A percentile compares a stretch with the other conserved stretches of the same genome.
phyloP scores from a whole-genome alignment of 2,329 filamentous ascomycete species.

The Penicillium sp. region DNA sequence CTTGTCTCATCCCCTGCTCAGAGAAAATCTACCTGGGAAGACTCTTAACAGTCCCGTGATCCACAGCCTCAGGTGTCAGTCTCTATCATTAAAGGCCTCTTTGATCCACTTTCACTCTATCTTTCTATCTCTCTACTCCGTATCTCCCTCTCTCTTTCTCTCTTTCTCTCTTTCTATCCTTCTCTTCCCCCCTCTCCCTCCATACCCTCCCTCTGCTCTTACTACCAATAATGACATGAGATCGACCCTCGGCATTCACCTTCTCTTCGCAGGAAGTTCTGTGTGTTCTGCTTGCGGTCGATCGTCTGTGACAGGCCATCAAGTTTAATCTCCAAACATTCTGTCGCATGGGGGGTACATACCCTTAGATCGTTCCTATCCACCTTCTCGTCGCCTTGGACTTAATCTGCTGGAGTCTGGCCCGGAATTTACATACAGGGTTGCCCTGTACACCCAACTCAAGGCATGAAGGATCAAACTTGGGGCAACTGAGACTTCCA shows the following conservation, averaged over 20 bases:
- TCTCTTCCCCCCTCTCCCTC: background rate
- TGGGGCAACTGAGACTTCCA: constrained; percentile 1
- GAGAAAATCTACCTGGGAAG: background rate
- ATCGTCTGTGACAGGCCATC: background rate
- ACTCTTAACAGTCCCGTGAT: constrained; percentile 1
- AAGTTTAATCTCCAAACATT: background rate
- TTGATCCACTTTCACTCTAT: background rate
- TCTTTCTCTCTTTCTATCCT: background rate
- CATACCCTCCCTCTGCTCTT: background rate
- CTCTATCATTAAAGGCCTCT: background rate
- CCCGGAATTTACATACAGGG: background rate
- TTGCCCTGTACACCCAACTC: constrained; percentile 2
- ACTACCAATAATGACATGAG: background rate
- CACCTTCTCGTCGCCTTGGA: background rate
- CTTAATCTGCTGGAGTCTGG: background rate
- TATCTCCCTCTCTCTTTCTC: background rate
- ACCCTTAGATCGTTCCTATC: background rate
- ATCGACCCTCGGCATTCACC: background rate
- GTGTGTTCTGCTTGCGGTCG: background rate
- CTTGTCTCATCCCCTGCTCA: background rate
- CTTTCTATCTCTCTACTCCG: background rate
- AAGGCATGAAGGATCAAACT: constrained; percentile 8
- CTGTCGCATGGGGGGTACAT: background rate
- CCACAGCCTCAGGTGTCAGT: background rate
- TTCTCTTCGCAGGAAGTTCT: constrained; percentile 1